phyloP scores from a whole-genome alignment of 805 yeast genomes.

The Schwanniomyces vanrijiae region DNA sequence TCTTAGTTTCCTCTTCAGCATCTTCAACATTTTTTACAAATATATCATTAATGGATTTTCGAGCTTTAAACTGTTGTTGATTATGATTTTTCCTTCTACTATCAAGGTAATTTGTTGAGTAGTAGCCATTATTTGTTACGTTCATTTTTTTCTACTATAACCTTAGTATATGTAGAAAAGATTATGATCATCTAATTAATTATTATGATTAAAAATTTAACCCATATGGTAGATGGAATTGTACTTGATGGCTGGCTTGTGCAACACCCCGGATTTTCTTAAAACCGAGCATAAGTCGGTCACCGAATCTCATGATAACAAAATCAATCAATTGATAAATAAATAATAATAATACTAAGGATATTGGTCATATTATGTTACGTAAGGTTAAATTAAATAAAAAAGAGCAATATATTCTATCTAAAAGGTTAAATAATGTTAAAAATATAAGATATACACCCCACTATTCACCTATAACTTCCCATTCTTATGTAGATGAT shows the following conservation, averaged over 20 bases:
- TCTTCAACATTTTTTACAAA: not conserved
- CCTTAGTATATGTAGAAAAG: not conserved
- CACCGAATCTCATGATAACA: not conserved
- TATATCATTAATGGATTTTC: not conserved
- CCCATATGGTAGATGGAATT: not conserved
- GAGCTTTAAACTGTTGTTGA: not conserved
- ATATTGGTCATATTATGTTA: not conserved
- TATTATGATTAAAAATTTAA: not conserved
- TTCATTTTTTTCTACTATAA: conserved; percentile 24
- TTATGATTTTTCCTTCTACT: conserved; percentile 7
- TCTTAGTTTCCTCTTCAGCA: not conserved
- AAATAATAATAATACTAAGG: not conserved
- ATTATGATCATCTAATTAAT: not conserved
- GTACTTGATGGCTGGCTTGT: conserved; percentile 1
- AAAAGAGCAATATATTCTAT: not conserved
- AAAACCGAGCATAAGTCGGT: not conserved
- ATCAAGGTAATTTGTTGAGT: conserved; percentile 35
- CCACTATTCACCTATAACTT: conserved; percentile 17
- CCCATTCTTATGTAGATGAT: conserved; percentile 31
- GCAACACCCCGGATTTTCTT: not conserved
- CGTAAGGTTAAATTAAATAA: not conserved
- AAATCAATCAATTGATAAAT: not conserved
- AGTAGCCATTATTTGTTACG: conserved; percentile 43
- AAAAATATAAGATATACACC: not conserved
- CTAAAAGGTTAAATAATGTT: not conserved